These are phyloP conservation scores for Aquilaria malaccensis DNA, from an alignment of 345 rosid species.

Conservation along the genomic window DNA sequence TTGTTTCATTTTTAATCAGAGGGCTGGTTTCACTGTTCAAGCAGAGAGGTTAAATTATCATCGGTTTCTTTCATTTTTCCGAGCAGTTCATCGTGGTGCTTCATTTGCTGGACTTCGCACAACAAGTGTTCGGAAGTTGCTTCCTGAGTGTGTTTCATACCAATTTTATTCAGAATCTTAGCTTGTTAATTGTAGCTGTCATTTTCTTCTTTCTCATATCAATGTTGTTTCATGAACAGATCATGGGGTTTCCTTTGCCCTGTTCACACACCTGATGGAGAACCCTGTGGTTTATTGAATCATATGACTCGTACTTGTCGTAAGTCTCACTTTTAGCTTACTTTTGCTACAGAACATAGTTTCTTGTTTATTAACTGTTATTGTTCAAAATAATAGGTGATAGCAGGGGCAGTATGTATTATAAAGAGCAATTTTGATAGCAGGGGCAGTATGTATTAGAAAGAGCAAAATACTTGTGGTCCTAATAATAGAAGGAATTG, in stretches of 20 bases:
- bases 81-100: slow-evolving; percentile 95
- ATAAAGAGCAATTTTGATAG: no score
- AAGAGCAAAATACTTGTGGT: no score
- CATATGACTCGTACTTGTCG: slow-evolving; percentile 83
- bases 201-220: background rate
- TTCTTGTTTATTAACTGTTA: no score
- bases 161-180: slow-evolving; percentile 8
- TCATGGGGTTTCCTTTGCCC: slow-evolving; percentile 99
- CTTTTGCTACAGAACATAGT: background rate
- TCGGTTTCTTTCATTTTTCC: slow-evolving; percentile 86
- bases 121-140: slow-evolving; percentile 91
- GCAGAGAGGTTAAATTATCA: slow-evolving; percentile 97
- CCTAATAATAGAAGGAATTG: no score
- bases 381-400: no score
- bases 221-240: slow-evolving; percentile 30
- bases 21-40: slow-evolving; percentile 93
- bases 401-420: no score
- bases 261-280: slow-evolving; percentile 98
- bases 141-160: slow-evolving; percentile 69
- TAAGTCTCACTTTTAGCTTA: slow-evolving; percentile 32
- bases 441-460: no score
- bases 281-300: slow-evolving; percentile 92
- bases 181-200: background rate
- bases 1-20: slow-evolving; percentile 31
- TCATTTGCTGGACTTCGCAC: slow-evolving; percentile 97